Evolutionary conservation across 768 basidiomycete genomes (phyloP), one percentile per base, ranked within the genome.

Genomic region (Hydnum rufescens): DNA sequence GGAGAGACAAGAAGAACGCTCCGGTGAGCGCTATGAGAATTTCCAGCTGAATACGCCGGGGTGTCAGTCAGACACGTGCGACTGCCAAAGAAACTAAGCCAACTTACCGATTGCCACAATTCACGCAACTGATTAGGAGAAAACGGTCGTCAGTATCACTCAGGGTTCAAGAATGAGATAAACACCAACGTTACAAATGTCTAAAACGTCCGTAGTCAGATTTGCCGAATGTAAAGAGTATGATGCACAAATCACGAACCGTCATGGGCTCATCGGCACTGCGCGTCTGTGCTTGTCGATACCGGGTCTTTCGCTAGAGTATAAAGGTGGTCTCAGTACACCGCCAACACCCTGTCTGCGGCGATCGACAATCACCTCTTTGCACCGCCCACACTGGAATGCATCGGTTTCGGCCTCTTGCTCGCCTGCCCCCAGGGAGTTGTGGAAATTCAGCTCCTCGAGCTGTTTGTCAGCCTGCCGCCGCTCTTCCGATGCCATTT

Each of bases 201-300:
- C 80, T 85, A 62, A 49, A 36, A 51, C 51, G 43, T 48, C 18
- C 32, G 46, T 44, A 23, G 49, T 61, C 26, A 57, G 53, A 28
- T 25, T 39, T 34, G 13, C 19, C 23, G 8, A 22, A 32, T 13
- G 19, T 25, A 18, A 18, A 25, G 19, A 31, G 31, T 4, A 36
- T 43, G 36, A 32, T 52, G 30, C 30, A 43, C 23, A 19, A 72
- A 39, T 8, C 19, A 26, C 80, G 62, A 63, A 85, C 82, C 2
- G 93, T 96, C 92, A 97, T 96, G 23, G 93, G 92, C 67, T 96
- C 95, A 68, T 97, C 95, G 4, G 95, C 93, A 62, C 86, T 89
- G 52, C 95, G 75, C 4, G 95, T 99, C 64, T 99, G 95, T 60
- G 88, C 87, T 69, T 97, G 90, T 58, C 87, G 82, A 60, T 95